Evolutionary conservation across 2,329 filamentous ascomycete species (phyloP), one percentile per base, ranked within the genome.

Genomic region (Trichoderma sp.): DNA sequence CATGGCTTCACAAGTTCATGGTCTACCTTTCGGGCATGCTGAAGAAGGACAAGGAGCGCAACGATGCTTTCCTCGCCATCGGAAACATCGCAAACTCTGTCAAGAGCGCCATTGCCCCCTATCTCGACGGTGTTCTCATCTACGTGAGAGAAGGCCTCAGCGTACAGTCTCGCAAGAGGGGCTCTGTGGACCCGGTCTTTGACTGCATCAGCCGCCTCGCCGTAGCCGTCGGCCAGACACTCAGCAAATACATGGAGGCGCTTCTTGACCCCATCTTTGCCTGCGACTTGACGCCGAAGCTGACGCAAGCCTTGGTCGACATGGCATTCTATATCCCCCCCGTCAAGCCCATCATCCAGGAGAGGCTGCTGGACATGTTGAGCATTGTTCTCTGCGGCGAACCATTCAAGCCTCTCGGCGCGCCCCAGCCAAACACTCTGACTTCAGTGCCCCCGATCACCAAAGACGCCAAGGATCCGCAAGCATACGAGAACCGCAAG

Each of bases 251-350:
- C 75, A 97, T 99, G 88, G 93, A 97, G 74, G 91, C 93, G 14
- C 81, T 99, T 30, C 84, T 99, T 10, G 94, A 97, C 71, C 93
- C 96, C 12, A 97, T 99, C 66, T 99, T 99, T 77, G 93, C 92
- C 17, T 99, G 95, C 74, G 95, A 96, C 56, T 83, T 99, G 60
- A 97, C 93, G 44, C 91, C 94, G 64, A 95, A 96, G 70, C 84
- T 99, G 26, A 97, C 94, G 0, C 93, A 98, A 75, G 96, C 96
- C 3, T 82, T 99, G 62, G 93, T 98, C 24, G 96, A 99, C 73
- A 97, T 99, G 91, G 95, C 95, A 30, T 96, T 98, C 74, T 98
- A 99, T 74, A 97, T 99, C 54, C 95, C 94, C 0, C 93, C 96
- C 0, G 92, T 97, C 65, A 95, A 96, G 74, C 85, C 90, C 2